phyloP scores from a whole-genome alignment of 2,329 filamentous ascomycete genomes.

The Aspergillaceae sp. region DNA sequence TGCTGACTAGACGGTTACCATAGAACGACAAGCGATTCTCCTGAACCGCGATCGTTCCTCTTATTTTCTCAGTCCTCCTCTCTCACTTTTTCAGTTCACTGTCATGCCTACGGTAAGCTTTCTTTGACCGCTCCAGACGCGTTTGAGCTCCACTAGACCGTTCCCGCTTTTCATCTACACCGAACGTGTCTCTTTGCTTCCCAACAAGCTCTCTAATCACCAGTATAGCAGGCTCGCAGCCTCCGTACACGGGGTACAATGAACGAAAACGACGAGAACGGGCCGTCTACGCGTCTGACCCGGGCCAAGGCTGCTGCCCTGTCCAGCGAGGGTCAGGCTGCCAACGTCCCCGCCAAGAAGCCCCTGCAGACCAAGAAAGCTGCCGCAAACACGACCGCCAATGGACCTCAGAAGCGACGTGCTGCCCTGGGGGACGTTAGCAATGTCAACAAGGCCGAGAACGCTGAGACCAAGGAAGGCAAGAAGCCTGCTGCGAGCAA shows the following conservation, averaged over 20 bases:
- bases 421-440: conserved; percentile 87
- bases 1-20: conserved; percentile 24
- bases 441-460: conserved; percentile 69
- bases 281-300: conserved; percentile 70
- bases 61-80: conserved; percentile 11
- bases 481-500: conserved; percentile 65
- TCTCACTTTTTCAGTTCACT: conserved; percentile 20
- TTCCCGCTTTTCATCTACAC: neutral
- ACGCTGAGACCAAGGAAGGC: conserved; percentile 52
- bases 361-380: conserved; percentile 64
- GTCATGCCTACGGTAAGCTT: conserved; percentile 52
- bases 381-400: conserved; percentile 37
- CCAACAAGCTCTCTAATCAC: neutral
- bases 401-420: conserved; percentile 59
- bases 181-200: neutral
- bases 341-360: conserved; percentile 55
- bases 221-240: conserved; percentile 52
- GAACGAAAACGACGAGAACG: conserved; percentile 95
- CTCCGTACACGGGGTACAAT: conserved; percentile 66
- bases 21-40: conserved; percentile 21
- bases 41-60: conserved; percentile 13
- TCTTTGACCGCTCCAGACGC: conserved; percentile 5
- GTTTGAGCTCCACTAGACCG: neutral
- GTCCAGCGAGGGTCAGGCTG: conserved; percentile 38
- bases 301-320: conserved; percentile 80